These are phyloP conservation scores for Aspergillus neotritici DNA, from an alignment of 2,329 filamentous ascomycete species.

Conservation along the genomic window DNA sequence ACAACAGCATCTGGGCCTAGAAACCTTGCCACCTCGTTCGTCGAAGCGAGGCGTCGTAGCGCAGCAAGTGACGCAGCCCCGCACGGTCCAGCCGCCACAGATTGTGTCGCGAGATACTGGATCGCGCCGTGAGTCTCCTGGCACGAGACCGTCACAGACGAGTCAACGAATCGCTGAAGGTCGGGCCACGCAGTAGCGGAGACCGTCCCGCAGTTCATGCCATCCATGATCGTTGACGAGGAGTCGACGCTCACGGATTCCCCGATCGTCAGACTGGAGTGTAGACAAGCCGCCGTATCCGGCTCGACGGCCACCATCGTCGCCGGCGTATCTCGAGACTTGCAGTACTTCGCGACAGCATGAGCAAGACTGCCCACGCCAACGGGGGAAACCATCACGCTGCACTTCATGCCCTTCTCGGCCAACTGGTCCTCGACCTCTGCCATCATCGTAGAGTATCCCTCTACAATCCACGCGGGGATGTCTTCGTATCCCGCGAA, in stretches of 20 bases:
- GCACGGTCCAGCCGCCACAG: conserved; percentile 56
- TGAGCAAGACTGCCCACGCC: conserved; percentile 70
- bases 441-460: conserved; percentile 66
- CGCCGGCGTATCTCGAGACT: conserved; percentile 34
- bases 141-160: conserved; percentile 56
- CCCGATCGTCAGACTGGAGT: conserved; percentile 45
- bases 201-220: conserved; percentile 66
- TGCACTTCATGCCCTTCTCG: conserved; percentile 35
- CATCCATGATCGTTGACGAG: conserved; percentile 63
- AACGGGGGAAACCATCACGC: conserved; percentile 58
- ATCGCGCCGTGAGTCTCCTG: conserved; percentile 57
- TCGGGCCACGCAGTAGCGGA: conserved; percentile 61
- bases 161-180: conserved; percentile 55
- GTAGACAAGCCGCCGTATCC: conserved; percentile 54
- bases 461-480: conserved; percentile 69
- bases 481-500: conserved; percentile 63
- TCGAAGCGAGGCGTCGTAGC: conserved; percentile 44
- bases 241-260: conserved; percentile 49
- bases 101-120: conserved; percentile 45
- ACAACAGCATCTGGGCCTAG: conserved; percentile 50
- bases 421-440: conserved; percentile 62
- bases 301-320: conserved; percentile 65
- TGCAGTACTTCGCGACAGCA: conserved; percentile 62
- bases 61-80: conserved; percentile 54
- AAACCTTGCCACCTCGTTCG: conserved; percentile 25